Conservation (phyloP, 2,329 filamentous ascomycete species). For the Cryphonectria radicalis region DNA sequence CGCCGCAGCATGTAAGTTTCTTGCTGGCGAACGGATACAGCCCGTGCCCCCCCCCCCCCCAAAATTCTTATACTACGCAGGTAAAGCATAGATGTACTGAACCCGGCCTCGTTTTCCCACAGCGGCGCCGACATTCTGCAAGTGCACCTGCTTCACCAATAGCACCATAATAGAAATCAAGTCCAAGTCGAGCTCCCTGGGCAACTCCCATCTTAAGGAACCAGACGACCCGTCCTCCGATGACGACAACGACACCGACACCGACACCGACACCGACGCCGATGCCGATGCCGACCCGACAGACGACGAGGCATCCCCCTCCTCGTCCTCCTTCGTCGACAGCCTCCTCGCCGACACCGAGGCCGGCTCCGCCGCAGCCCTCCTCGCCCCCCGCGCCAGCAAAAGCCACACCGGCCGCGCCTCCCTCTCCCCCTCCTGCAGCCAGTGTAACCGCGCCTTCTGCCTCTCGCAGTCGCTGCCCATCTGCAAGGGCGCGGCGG, state of each 20-base stretch:
- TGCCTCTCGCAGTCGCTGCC: slow-evolving; percentile 63
- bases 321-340: slow-evolving; percentile 22
- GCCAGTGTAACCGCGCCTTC: slow-evolving; percentile 67
- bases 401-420: slow-evolving; percentile 36
- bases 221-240: slow-evolving; percentile 29
- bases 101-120: slow-evolving; percentile 12
- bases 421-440: slow-evolving; percentile 52
- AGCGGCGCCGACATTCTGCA: slow-evolving; percentile 69
- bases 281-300: slow-evolving; percentile 30
- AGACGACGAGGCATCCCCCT: slow-evolving; percentile 30
- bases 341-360: slow-evolving; percentile 3
- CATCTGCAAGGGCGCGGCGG: slow-evolving; percentile 65
- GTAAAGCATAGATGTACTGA: background rate
- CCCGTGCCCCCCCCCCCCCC: background rate
- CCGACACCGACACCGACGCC: slow-evolving; percentile 28
- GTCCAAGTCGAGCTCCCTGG: slow-evolving; percentile 48
- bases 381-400: slow-evolving; percentile 7
- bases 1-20: slow-evolving; percentile 48
- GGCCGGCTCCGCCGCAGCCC: slow-evolving; percentile 30
- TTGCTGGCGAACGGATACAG: background rate
- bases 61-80: background rate
- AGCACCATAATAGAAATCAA: slow-evolving; percentile 61
- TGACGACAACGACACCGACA: slow-evolving; percentile 27
- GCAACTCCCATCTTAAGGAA: slow-evolving; percentile 40
- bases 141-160: slow-evolving; percentile 73